Evolutionary conservation across 495 filamentous ascomycete genomes (phyloP).

Genomic region (Aspergillus kassunensis): DNA sequence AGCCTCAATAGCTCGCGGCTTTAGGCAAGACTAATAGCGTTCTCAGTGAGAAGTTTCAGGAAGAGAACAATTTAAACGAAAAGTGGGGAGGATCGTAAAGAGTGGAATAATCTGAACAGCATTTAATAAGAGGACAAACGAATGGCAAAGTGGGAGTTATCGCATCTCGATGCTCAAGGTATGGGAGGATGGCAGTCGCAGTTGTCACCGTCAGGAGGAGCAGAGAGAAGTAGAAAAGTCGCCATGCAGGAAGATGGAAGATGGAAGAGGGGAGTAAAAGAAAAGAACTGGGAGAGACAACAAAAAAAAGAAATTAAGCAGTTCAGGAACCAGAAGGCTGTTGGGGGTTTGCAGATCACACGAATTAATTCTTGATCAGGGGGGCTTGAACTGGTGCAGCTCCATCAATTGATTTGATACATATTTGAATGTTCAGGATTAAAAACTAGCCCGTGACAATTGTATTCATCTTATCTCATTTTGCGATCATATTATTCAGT

Average conservation of each 20-base stretch:
- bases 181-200: too few species aligned
- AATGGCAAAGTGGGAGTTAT: neutral
- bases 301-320: neutral
- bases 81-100: neutral
- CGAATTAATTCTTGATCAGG: slow-evolving; percentile 6
- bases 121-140: neutral
- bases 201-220: neutral
- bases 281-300: slow-evolving; percentile 2
- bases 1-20: neutral
- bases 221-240: neutral
- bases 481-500: too few species aligned
- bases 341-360: slow-evolving; percentile 7
- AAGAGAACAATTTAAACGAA: neutral
- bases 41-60: neutral
- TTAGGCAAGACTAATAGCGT: too few species aligned
- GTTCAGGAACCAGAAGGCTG: slow-evolving; percentile 1
- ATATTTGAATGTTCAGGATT: too few species aligned
- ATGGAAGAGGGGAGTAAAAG: slow-evolving; percentile 1
- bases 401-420: too few species aligned
- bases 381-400: neutral
- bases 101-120: neutral
- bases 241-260: neutral
- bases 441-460: too few species aligned
- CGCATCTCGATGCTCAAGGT: neutral
- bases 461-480: too few species aligned